Conservation (phyloP, 208 protist genomes). For the Acanthamoeba triangularis region DNA sequence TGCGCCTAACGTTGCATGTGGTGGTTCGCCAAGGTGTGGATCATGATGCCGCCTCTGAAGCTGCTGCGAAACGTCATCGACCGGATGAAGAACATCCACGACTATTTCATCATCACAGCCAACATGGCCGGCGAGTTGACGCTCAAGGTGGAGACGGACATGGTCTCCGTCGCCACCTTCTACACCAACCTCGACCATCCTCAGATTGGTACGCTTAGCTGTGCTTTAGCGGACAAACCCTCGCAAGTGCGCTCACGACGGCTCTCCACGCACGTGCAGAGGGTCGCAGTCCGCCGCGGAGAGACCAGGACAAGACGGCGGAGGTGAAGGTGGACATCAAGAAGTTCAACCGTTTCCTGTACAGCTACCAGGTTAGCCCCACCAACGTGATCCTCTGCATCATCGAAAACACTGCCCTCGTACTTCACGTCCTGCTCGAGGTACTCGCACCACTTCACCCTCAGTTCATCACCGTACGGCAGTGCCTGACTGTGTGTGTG, state of each 20-base stretch:
- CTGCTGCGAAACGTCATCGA: constrained; percentile 81
- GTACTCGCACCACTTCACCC: neutral
- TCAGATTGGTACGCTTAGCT: constrained; percentile 38
- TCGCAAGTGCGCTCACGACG: neutral
- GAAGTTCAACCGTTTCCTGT: constrained; percentile 78
- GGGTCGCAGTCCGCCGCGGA: constrained; percentile 73
- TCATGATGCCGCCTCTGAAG: constrained; percentile 83
- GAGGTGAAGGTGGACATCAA: constrained; percentile 79
- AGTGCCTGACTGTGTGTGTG: no score
- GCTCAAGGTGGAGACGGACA: constrained; percentile 80
- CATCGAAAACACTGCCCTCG: constrained; percentile 60
- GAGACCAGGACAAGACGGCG: constrained; percentile 74
- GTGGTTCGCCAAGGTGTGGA: constrained; percentile 29
- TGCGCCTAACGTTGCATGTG: neutral
- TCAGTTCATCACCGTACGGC: neutral
- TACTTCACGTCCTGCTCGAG: constrained; percentile 72
- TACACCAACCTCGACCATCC: constrained; percentile 82
- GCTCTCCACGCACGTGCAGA: neutral
- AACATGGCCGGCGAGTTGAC: constrained; percentile 81
- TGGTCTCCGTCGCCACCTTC: constrained; percentile 81
- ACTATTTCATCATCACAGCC: constrained; percentile 79
- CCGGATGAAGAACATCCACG: constrained; percentile 84
- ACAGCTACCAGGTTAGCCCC: constrained; percentile 75
- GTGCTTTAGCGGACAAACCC: neutral
- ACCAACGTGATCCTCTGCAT: constrained; percentile 76